Evolutionary conservation across 441 rosid species (phyloP).

Genomic region (Brassica hybrid): DNA sequence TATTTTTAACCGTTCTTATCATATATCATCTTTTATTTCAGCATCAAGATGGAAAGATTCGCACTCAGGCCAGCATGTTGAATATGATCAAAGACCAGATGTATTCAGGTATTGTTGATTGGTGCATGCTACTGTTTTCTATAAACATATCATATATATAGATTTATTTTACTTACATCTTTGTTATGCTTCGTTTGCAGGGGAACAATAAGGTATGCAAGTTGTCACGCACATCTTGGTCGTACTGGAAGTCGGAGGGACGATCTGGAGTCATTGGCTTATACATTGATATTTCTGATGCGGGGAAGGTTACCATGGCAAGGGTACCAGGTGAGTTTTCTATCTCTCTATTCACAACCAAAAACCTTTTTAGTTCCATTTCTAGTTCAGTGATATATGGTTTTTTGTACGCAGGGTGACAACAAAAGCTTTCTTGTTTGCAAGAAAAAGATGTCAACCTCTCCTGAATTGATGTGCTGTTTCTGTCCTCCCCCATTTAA

Average conservation of each 20-base stretch:
- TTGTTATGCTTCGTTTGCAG: slow-evolving; percentile 46
- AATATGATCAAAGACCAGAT: slow-evolving; percentile 94
- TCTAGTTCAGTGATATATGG: background rate
- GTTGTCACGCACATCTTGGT: slow-evolving; percentile 49
- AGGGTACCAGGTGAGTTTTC: slow-evolving; percentile 72
- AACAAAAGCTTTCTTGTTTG: slow-evolving; percentile 91
- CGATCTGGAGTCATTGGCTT: slow-evolving; percentile 89
- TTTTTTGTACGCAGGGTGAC: slow-evolving; percentile 68
- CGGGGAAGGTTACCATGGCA: slow-evolving; percentile 92
- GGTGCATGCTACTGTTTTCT: slow-evolving; percentile 4
- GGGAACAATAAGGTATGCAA: slow-evolving; percentile 83
- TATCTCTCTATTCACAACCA: slow-evolving; percentile 11
- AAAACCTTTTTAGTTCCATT: slow-evolving; percentile 1
- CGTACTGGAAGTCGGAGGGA: slow-evolving; percentile 89
- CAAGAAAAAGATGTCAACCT: slow-evolving; percentile 89
- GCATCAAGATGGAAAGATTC: slow-evolving; percentile 97
- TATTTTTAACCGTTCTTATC: slow-evolving; percentile 9
- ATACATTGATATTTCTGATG: slow-evolving; percentile 81
- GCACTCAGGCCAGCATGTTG: slow-evolving; percentile 85
- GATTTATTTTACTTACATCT: no score
- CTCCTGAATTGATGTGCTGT: slow-evolving; percentile 84
- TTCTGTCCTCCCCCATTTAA: slow-evolving; percentile 77
- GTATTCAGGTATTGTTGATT: slow-evolving; percentile 70
- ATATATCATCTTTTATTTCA: slow-evolving; percentile 43
- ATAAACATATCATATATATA: background rate